Evolutionary conservation across 495 filamentous ascomycete genomes (phyloP).

Genomic region (Penicillium ochrochloron): DNA sequence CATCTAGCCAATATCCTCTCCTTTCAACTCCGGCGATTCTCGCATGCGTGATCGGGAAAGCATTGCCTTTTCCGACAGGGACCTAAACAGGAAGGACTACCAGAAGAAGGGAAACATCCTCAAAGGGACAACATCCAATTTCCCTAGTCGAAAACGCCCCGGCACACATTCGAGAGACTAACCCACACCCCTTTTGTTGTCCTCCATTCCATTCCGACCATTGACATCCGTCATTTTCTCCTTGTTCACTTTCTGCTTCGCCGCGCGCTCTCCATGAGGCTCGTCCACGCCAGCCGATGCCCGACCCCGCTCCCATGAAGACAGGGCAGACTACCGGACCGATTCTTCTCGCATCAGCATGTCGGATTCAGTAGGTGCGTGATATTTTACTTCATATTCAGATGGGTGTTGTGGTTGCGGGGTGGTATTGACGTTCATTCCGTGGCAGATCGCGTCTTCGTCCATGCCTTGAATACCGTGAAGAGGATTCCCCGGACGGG

Average conservation of each 20-base stretch:
- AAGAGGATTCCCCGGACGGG: conserved; percentile 96
- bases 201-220: conserved; percentile 7
- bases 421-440: background rate
- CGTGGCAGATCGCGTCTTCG: conserved; percentile 86
- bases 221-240: background rate
- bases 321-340: conserved; percentile 32
- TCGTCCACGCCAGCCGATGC: conserved; percentile 32
- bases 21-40: conserved; percentile 11
- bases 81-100: background rate
- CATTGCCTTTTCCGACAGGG: conserved; percentile 17
- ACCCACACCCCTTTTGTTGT: conserved; percentile 2
- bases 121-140: conserved; percentile 7
- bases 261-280: conserved; percentile 32
- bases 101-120: background rate
- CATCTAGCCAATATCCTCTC: background rate
- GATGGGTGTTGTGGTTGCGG: background rate
- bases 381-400: background rate
- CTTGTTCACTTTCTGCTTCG: background rate
- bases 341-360: conserved; percentile 42
- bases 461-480: conserved; percentile 97
- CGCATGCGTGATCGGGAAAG: conserved; percentile 20
- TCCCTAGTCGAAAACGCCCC: conserved; percentile 10
- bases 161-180: background rate
- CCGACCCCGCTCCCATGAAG: conserved; percentile 44
- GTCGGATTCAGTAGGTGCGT: conserved; percentile 62